Conservation (phyloP, 2,329 filamentous ascomycete genomes). For the Calonectria pauciramosa region DNA sequence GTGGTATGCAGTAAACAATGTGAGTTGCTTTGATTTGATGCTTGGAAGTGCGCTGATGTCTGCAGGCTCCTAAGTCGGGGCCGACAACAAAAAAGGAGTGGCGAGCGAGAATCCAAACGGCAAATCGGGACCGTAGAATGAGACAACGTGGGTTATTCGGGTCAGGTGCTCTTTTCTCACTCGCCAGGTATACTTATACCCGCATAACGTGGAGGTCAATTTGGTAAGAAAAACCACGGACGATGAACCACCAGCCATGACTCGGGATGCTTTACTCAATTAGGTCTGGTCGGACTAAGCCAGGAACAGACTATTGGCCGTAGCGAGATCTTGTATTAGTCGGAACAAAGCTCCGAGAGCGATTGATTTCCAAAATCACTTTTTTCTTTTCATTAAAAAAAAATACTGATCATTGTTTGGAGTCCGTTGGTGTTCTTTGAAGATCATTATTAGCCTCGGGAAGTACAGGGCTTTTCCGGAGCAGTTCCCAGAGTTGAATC, state of each 20-base stretch:
- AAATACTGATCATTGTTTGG: background rate
- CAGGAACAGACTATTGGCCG: background rate
- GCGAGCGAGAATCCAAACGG: background rate
- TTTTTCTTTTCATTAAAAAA: background rate
- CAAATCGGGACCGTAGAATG: background rate
- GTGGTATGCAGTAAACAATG: background rate
- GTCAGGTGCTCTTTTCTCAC: background rate
- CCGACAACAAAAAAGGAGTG: background rate
- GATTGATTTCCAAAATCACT: background rate
- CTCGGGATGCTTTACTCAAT: slow-evolving; percentile 10
- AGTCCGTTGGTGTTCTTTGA: background rate
- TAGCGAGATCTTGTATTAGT: background rate
- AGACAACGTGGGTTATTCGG: background rate
- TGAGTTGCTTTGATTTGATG: background rate
- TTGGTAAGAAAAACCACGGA: background rate
- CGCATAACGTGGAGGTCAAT: slow-evolving; percentile 10
- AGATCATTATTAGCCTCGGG: background rate
- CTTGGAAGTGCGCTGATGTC: background rate
- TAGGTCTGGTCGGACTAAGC: background rate
- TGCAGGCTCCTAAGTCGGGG: background rate
- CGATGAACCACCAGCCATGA: background rate
- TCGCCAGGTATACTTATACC: background rate
- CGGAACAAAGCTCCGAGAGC: background rate
- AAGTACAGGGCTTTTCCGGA: background rate
- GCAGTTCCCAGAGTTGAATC: background rate